These are phyloP conservation scores for Salinomyces thailandicus DNA, from an alignment of 2,329 filamentous ascomycete species.

Conservation along the genomic window DNA sequence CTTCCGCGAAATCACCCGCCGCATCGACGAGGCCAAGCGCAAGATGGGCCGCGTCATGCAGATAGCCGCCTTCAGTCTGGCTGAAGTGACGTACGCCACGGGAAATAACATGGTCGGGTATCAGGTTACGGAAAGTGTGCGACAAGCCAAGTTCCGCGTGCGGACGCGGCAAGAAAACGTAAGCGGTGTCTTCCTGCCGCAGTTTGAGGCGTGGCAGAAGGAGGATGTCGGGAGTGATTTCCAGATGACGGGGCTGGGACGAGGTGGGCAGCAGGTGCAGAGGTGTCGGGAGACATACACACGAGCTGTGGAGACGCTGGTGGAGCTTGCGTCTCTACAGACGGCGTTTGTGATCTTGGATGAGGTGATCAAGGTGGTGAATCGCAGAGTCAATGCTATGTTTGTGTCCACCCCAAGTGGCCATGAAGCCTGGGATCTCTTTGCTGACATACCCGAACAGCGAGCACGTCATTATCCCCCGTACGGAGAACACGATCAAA, in stretches of 20 bases:
- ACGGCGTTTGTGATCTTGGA: constrained; percentile 97
- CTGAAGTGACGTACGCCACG: constrained; percentile 94
- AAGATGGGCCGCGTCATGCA: constrained; percentile 99
- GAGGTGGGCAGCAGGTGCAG: constrained; percentile 95
- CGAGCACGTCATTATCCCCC: constrained; percentile 90
- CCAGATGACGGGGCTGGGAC: constrained; percentile 86
- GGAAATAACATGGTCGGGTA: constrained; percentile 83
- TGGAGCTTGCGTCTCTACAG: constrained; percentile 89
- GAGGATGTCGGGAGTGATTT: constrained; percentile 86
- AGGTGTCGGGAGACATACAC: constrained; percentile 92
- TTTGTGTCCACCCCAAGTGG: constrained; percentile 36
- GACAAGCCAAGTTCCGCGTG: constrained; percentile 83
- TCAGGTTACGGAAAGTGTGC: constrained; percentile 93
- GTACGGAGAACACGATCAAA: constrained; percentile 99
- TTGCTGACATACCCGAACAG: constrained; percentile 30
- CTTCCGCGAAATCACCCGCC: constrained; percentile 74
- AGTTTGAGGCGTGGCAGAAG: constrained; percentile 82
- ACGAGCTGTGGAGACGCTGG: constrained; percentile 86
- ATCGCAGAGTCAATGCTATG: constrained; percentile 96
- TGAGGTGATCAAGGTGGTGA: constrained; percentile 98
- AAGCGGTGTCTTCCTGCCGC: constrained; percentile 84
- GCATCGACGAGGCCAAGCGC: constrained; percentile 96
- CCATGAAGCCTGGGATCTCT: neutral
- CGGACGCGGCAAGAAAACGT: constrained; percentile 97
- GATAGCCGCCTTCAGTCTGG: constrained; percentile 92